Conservation (phyloP, 225 moss, liverwort and hornwort genomes). For the Bryoerythrophyllum caledonicum region DNA sequence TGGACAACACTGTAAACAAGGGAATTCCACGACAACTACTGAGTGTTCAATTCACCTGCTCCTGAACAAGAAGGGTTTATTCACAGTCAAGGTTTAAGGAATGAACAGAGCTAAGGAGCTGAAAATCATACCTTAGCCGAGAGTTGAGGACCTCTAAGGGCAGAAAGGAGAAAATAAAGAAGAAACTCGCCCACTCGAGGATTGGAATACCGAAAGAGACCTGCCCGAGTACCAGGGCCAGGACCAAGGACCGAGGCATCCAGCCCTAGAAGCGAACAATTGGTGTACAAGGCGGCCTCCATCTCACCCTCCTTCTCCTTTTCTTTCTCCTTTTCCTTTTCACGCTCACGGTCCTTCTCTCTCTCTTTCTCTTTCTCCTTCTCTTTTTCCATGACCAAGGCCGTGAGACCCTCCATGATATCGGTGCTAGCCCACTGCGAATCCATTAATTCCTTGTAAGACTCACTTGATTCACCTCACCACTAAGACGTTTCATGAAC, state of each 20-base stretch:
- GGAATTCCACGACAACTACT: neutral
- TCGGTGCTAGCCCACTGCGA: slow-evolving; percentile 59
- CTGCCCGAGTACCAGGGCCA: slow-evolving; percentile 77
- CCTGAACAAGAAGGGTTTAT: neutral
- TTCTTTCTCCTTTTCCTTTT: slow-evolving; percentile 89
- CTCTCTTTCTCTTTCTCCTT: slow-evolving; percentile 89
- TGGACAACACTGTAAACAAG: slow-evolving; percentile 1
- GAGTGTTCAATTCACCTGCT: slow-evolving; percentile 18
- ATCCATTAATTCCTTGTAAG: slow-evolving; percentile 14
- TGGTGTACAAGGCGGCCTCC: slow-evolving; percentile 94
- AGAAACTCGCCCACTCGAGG: slow-evolving; percentile 95
- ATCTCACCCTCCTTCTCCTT: slow-evolving; percentile 96
- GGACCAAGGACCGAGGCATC: slow-evolving; percentile 87
- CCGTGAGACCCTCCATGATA: slow-evolving; percentile 72
- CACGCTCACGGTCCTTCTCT: slow-evolving; percentile 78
- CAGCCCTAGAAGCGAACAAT: slow-evolving; percentile 90
- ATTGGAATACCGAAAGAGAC: slow-evolving; percentile 95
- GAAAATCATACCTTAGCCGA: slow-evolving; percentile 68
- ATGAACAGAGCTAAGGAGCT: neutral
- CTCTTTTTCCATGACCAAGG: slow-evolving; percentile 63
- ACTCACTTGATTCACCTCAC: slow-evolving; percentile 10
- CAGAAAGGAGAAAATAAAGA: slow-evolving; percentile 89
- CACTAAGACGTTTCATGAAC: neutral
- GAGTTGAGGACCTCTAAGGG: slow-evolving; percentile 90
- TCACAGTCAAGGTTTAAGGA: neutral